Conservation (phyloP, 768 basidiomycete species). For the Pilatotrama ljubarskyi region DNA sequence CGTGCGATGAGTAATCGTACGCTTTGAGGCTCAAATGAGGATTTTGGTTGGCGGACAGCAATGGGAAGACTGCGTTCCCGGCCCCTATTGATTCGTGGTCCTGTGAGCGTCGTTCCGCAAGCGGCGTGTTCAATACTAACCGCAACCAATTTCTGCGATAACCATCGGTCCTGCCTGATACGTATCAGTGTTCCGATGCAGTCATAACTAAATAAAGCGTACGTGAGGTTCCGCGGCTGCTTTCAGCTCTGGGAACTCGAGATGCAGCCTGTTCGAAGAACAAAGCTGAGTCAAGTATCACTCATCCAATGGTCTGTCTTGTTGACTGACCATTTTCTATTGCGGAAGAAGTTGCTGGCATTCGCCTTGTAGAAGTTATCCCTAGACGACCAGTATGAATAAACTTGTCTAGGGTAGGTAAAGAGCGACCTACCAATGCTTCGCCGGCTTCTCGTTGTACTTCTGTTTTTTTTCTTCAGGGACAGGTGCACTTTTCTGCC, state of each 20-base stretch:
- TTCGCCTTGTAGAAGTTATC: constrained; percentile 92
- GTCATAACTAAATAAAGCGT: constrained; percentile 1
- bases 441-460: constrained; percentile 73
- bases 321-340: constrained; percentile 76
- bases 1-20: constrained; percentile 89
- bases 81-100: constrained; percentile 55
- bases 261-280: constrained; percentile 61
- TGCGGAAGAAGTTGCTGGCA: constrained; percentile 86
- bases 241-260: constrained; percentile 92
- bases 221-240: constrained; percentile 68
- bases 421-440: constrained; percentile 57
- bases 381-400: constrained; percentile 46
- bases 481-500: constrained; percentile 75
- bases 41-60: constrained; percentile 82
- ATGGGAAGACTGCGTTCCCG: constrained; percentile 92
- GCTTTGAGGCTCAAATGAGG: constrained; percentile 72
- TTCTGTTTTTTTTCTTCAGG: constrained; percentile 66
- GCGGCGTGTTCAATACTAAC: constrained; percentile 40
- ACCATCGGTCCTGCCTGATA: constrained; percentile 71
- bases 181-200: background rate
- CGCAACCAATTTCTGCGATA: constrained; percentile 91
- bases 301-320: background rate
- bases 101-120: background rate
- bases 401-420: background rate
- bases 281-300: background rate